Percentiles rank a stretch among this genome's conserved stretches.
Conservation (phyloP, 1,284 basidiomycete genomes). For the Leucoagaricus sp. region DNA sequence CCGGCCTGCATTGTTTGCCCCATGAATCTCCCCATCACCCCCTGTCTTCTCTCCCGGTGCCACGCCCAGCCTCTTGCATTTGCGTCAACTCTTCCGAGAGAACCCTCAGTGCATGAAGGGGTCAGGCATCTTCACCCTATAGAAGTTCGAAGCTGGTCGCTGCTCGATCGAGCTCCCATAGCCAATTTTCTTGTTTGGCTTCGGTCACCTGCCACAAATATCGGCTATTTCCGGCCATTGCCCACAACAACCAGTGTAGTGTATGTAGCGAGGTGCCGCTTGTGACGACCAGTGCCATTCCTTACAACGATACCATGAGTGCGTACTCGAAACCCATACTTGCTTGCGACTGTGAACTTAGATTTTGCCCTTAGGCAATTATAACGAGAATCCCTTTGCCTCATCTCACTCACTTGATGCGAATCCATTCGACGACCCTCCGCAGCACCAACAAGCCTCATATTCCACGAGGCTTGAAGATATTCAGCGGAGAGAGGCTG, state of each 20-base stretch:
- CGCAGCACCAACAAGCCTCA: slow-evolving; percentile 30
- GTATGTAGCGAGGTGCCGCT: neutral
- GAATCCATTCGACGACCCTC: slow-evolving; percentile 84
- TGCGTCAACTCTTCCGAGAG: slow-evolving; percentile 2
- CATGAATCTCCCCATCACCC: neutral
- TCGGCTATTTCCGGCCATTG: slow-evolving; percentile 18
- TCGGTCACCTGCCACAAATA: slow-evolving; percentile 19
- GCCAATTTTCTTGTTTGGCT: slow-evolving; percentile 18
- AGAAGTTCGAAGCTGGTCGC: neutral
- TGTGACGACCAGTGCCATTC: neutral
- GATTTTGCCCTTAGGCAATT: slow-evolving; percentile 33
- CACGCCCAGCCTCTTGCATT: neutral
- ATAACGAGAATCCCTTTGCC: slow-evolving; percentile 75
- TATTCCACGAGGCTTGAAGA: slow-evolving; percentile 54
- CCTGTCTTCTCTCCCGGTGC: neutral
- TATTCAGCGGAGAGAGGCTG: slow-evolving; percentile 72
- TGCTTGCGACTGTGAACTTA: slow-evolving; percentile 14
- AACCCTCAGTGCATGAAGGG: slow-evolving; percentile 11
- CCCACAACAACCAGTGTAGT: neutral
- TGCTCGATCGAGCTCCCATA: neutral
- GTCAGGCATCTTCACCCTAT: neutral
- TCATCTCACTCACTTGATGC: slow-evolving; percentile 81
- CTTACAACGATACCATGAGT: slow-evolving; percentile 31
- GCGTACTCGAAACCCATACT: slow-evolving; percentile 16
- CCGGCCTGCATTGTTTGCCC: neutral